These are phyloP conservation scores for Kluyveromyces lactis DNA, from an alignment of 805 yeast genomes.

Conservation along the genomic window DNA sequence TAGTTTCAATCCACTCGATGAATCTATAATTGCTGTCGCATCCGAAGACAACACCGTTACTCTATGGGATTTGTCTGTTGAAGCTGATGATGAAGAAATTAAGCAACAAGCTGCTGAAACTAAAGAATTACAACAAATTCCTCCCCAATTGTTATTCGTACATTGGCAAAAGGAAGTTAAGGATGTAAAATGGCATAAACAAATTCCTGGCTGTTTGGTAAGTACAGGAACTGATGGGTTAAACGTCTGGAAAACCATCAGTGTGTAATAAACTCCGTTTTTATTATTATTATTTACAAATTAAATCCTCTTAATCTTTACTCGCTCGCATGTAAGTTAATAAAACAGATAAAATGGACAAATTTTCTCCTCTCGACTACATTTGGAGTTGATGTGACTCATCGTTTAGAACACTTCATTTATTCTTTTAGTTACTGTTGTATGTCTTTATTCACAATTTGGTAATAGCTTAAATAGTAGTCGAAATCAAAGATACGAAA, in stretches of 20 bases:
- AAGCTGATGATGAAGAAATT: conserved; percentile 97
- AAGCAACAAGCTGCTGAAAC: conserved; percentile 73
- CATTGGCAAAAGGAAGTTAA: conserved; percentile 98
- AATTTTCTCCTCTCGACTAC: no score
- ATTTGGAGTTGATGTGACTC: no score
- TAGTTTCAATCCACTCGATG: conserved; percentile 91
- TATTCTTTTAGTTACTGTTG: no score
- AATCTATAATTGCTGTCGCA: conserved; percentile 90
- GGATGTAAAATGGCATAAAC: conserved; percentile 96
- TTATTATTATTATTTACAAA: not conserved
- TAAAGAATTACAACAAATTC: conserved; percentile 77
- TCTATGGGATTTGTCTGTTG: conserved; percentile 96
- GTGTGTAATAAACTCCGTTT: conserved; percentile 44
- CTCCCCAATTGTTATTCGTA: conserved; percentile 90
- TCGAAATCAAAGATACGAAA: no score
- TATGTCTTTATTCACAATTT: no score
- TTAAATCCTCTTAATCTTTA: not conserved
- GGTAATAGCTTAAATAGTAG: no score
- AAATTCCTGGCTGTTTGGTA: conserved; percentile 91
- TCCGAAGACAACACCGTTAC: conserved; percentile 97
- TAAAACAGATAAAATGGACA: no score
- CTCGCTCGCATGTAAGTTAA: no score
- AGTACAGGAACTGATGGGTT: conserved; percentile 95
- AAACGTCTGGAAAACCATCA: conserved; percentile 92
- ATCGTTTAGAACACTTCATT: no score